Conservation (phyloP, 371 early-diverging fungal species). For the Mortierella sp. region DNA sequence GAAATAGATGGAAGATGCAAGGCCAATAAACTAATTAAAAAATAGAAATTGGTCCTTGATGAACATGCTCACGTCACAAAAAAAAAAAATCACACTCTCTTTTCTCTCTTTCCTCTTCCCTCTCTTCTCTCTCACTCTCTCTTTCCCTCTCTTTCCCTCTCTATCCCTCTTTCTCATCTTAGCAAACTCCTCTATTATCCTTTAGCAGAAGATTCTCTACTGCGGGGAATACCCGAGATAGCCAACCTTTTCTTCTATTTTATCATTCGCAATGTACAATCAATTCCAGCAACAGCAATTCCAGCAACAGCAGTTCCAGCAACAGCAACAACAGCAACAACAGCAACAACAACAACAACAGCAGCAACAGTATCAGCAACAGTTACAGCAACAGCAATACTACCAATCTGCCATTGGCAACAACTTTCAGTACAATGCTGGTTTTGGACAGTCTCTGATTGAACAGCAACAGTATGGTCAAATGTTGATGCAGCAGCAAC, state of each 20-base stretch:
- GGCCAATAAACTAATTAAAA: too few species aligned
- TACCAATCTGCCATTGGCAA: slow-evolving; percentile 42
- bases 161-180: not conserved
- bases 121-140: not conserved
- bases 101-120: not conserved
- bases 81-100: too few species aligned
- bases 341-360: slow-evolving; percentile 20
- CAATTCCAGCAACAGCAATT: slow-evolving; percentile 9
- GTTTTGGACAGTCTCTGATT: slow-evolving; percentile 36
- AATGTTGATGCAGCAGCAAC: slow-evolving; percentile 25
- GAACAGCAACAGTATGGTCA: slow-evolving; percentile 44
- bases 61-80: too few species aligned
- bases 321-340: slow-evolving; percentile 33
- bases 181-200: not conserved
- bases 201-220: not conserved
- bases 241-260: not conserved
- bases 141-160: not conserved
- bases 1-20: not conserved
- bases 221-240: not conserved
- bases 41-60: too few species aligned
- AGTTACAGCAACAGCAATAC: slow-evolving; percentile 41
- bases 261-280: slow-evolving; percentile 18
- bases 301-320: slow-evolving; percentile 19
- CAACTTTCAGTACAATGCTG: slow-evolving; percentile 49
- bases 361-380: slow-evolving; percentile 30